Conservation (phyloP, 1,139 yeast genomes). For the Debaryomyces fabryi region DNA sequence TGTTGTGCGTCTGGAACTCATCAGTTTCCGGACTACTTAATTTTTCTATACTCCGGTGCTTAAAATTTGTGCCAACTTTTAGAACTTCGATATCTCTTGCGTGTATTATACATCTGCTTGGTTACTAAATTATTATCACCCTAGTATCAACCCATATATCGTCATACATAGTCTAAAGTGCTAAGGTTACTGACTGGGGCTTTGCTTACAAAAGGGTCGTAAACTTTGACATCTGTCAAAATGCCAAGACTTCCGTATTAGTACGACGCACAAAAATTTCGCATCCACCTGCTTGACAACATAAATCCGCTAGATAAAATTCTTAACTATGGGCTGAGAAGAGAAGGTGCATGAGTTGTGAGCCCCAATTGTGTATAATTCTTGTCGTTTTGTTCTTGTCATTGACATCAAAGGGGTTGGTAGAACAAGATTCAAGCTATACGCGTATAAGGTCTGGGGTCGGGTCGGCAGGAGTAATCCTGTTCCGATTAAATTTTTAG, state of each 20-base stretch:
- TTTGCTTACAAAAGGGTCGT: neutral
- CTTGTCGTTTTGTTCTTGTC: neutral
- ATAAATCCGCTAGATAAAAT: neutral
- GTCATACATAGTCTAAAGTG: neutral
- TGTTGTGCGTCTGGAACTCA: neutral
- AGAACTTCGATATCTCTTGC: neutral
- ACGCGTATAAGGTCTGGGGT: neutral
- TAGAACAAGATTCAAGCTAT: neutral
- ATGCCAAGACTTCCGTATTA: slow-evolving; percentile 1
- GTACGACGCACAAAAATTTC: neutral
- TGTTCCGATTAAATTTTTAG: neutral
- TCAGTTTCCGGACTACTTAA: neutral
- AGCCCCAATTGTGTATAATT: neutral
- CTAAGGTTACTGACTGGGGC: neutral
- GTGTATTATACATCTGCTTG: neutral
- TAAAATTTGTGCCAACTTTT: neutral
- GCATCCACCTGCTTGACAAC: slow-evolving; percentile 1
- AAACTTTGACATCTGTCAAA: slow-evolving; percentile 4
- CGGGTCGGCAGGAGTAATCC: neutral
- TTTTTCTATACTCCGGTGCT: neutral
- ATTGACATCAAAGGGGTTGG: neutral
- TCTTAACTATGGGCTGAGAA: neutral
- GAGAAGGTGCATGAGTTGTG: neutral
- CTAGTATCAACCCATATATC: neutral
- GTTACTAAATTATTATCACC: neutral